Conservation (phyloP, 164 flowering plant species). For the Sextonia rubra region DNA sequence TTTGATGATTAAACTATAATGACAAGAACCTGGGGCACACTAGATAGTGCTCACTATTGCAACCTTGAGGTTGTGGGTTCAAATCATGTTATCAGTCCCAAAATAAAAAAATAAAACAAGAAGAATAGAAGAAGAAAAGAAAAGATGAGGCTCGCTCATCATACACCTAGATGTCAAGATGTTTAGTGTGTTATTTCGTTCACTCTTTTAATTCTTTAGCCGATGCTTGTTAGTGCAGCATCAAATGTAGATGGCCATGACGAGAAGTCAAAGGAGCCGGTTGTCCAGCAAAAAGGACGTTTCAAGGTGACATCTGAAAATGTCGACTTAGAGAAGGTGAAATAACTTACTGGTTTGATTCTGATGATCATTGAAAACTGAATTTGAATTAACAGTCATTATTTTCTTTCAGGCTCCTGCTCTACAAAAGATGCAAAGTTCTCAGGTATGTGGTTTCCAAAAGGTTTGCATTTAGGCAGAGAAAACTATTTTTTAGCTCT, state of each 20-base stretch:
- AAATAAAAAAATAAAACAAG: too few relatives aligned
- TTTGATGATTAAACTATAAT: too few relatives aligned
- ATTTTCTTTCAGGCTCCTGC: constrained; percentile 33
- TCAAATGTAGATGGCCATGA: constrained; percentile 52
- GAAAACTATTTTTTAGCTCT: not conserved
- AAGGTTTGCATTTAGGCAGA: not conserved
- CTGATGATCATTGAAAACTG: not conserved
- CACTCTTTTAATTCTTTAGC: not conserved
- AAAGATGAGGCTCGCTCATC: too few relatives aligned
- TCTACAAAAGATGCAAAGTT: constrained; percentile 9
- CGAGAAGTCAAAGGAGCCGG: constrained; percentile 55
- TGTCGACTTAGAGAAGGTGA: constrained; percentile 77
- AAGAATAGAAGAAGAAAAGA: too few relatives aligned
- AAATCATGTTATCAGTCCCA: too few relatives aligned
- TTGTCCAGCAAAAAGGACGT: constrained; percentile 90
- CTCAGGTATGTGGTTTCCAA: constrained; percentile 6
- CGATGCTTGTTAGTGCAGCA: constrained; percentile 23
- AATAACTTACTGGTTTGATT: not conserved
- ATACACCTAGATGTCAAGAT: not conserved
- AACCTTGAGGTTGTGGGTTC: too few relatives aligned
- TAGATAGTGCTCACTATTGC: too few relatives aligned
- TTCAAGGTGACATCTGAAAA: constrained; percentile 93
- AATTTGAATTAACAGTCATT: not conserved
- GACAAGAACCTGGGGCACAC: too few relatives aligned
- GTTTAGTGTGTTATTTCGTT: not conserved